phyloP scores from a whole-genome alignment of 1,139 yeast species.

The Taphrina populina region DNA sequence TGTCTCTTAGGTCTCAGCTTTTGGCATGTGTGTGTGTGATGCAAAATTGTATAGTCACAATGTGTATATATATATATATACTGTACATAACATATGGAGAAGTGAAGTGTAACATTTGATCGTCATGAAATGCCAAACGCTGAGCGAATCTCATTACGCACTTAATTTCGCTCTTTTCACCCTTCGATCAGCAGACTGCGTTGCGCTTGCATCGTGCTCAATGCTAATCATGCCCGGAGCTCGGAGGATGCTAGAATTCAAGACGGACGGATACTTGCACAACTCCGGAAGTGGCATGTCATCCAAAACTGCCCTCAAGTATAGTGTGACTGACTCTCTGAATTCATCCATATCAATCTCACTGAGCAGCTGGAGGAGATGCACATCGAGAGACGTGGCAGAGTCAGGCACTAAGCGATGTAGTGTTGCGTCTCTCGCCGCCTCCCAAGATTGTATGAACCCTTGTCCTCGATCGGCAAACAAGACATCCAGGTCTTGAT shows the following conservation, averaged over 20 bases:
- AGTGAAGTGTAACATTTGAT: too few relatives aligned
- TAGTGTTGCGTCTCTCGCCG: neutral
- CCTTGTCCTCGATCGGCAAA: neutral
- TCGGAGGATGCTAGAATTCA: conserved; percentile 5
- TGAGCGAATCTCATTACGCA: too few relatives aligned
- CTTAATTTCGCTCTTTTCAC: too few relatives aligned
- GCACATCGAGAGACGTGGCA: neutral
- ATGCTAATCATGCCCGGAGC: conserved; percentile 24
- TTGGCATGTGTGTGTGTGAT: too few relatives aligned
- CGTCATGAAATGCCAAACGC: too few relatives aligned
- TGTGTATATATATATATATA: too few relatives aligned
- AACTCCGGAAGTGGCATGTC: conserved; percentile 6
- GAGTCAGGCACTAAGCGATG: neutral
- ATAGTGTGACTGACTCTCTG: neutral
- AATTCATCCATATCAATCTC: neutral
- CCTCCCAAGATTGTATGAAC: neutral
- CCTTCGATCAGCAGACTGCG: too few relatives aligned
- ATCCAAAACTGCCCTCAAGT: conserved; percentile 3
- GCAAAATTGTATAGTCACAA: too few relatives aligned
- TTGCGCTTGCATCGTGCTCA: conserved; percentile 4
- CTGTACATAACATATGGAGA: too few relatives aligned
- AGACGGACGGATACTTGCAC: conserved; percentile 1
- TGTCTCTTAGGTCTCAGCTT: too few relatives aligned
- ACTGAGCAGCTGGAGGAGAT: neutral
- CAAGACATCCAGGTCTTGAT: neutral